Evolutionary conservation across 768 basidiomycete genomes (phyloP).

Genomic region (Nidula microcarpa): DNA sequence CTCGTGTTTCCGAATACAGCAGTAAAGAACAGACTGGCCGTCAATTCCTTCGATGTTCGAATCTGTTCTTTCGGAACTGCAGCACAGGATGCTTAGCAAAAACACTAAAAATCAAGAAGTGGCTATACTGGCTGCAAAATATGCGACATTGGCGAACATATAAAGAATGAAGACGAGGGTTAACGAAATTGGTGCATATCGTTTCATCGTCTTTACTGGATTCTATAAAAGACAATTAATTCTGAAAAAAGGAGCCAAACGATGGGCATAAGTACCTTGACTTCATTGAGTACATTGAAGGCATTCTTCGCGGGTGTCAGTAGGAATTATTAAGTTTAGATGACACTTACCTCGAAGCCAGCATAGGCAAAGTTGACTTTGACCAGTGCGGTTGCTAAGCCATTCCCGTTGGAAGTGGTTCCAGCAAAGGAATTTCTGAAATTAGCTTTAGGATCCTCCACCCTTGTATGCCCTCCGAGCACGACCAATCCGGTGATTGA

Average conservation of each 20-base stretch:
- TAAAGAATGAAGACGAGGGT: constrained; percentile 42
- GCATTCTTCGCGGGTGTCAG: constrained; percentile 26
- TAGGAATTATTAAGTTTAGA: not conserved
- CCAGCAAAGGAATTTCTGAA: constrained; percentile 57
- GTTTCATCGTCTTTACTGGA: constrained; percentile 42
- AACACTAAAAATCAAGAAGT: not conserved
- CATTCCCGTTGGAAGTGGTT: constrained; percentile 46
- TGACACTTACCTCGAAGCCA: constrained; percentile 27
- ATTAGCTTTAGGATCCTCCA: constrained; percentile 53
- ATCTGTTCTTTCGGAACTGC: constrained; percentile 42
- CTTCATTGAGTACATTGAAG: constrained; percentile 44
- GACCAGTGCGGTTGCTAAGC: constrained; percentile 31
- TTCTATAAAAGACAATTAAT: constrained; percentile 15
- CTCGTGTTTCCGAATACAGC: constrained; percentile 41
- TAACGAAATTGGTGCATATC: constrained; percentile 41
- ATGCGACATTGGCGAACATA: constrained; percentile 42
- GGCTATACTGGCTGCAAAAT: constrained; percentile 30
- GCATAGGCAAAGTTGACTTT: constrained; percentile 35
- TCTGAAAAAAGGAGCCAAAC: not conserved
- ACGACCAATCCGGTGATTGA: constrained; percentile 60
- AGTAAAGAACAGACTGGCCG: constrained; percentile 47
- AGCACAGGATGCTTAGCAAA: constrained; percentile 2
- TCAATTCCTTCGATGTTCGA: constrained; percentile 35
- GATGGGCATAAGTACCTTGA: constrained; percentile 15
- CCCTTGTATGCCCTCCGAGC: constrained; percentile 50